Conservation (phyloP, 2,329 filamentous ascomycete species). For the Fusarium longipes region DNA sequence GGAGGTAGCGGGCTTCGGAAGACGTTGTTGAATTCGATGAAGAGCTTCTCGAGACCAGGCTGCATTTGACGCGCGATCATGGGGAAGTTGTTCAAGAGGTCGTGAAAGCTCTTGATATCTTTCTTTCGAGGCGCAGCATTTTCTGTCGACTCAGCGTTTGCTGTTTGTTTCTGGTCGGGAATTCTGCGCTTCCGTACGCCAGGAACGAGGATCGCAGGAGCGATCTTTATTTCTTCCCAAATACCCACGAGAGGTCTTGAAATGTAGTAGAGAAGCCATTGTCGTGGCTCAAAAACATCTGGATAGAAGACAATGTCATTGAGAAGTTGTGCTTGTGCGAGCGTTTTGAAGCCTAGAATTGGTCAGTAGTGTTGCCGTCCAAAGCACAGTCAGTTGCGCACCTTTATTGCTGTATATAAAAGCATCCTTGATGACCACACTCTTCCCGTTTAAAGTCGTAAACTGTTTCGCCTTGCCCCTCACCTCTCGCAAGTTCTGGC, state of each 20-base stretch:
- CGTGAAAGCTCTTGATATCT: constrained; percentile 89
- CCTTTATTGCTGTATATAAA: constrained; percentile 97
- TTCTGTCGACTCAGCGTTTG: constrained; percentile 56
- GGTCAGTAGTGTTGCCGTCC: constrained; percentile 39
- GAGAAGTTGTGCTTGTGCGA: constrained; percentile 89
- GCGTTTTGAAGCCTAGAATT: constrained; percentile 81
- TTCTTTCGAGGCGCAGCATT: constrained; percentile 73
- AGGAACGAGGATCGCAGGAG: constrained; percentile 70
- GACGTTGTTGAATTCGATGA: constrained; percentile 87
- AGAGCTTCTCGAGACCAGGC: constrained; percentile 85
- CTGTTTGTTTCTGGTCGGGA: constrained; percentile 52
- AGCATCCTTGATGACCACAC: constrained; percentile 92
- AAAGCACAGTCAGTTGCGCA: constrained; percentile 49
- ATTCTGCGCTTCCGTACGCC: constrained; percentile 55
- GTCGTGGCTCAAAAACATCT: constrained; percentile 86
- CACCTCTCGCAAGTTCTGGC: constrained; percentile 80
- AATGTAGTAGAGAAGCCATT: constrained; percentile 98
- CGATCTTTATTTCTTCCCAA: constrained; percentile 80
- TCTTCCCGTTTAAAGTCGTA: constrained; percentile 90
- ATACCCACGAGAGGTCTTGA: constrained; percentile 86
- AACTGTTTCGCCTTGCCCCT: constrained; percentile 95
- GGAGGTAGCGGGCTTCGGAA: constrained; percentile 87
- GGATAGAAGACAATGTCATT: constrained; percentile 89
- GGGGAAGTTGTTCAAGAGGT: constrained; percentile 90
- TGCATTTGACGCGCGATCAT: constrained; percentile 98